Evolutionary conservation across 768 basidiomycete genomes (phyloP).

Genomic region (Boletales sp.): DNA sequence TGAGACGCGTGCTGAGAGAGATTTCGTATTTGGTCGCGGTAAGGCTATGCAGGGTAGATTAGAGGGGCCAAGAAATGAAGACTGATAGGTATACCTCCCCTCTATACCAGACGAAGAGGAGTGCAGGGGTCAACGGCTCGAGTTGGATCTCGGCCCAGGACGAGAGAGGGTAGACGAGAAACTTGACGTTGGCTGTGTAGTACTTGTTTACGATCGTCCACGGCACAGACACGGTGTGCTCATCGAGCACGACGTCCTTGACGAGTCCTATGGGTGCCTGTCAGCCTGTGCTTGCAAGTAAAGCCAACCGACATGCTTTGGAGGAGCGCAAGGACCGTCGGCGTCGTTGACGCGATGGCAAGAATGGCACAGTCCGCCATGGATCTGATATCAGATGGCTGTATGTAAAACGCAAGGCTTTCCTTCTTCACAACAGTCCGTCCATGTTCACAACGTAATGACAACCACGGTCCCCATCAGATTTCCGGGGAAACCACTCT

Average conservation of each 20-base stretch:
- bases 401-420: too few species aligned
- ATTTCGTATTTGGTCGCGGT: constrained; percentile 50
- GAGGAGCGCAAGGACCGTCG: constrained; percentile 19
- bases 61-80: neutral
- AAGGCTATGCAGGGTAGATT: constrained; percentile 41
- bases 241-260: constrained; percentile 14
- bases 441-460: too few species aligned
- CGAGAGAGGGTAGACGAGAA: constrained; percentile 48
- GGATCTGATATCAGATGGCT: neutral
- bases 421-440: too few species aligned
- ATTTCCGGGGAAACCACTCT: neutral
- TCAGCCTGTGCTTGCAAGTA: constrained; percentile 14
- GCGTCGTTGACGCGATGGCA: constrained; percentile 20
- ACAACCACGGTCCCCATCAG: too few species aligned
- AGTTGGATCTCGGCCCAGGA: constrained; percentile 41
- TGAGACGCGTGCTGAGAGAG: constrained; percentile 46
- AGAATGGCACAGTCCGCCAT: constrained; percentile 26
- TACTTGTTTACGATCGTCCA: constrained; percentile 83
- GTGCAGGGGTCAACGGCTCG: constrained; percentile 49
- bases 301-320: constrained; percentile 16
- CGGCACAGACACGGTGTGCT: constrained; percentile 37
- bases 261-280: constrained; percentile 19
- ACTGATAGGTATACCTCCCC: constrained; percentile 52
- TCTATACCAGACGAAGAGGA: constrained; percentile 67
- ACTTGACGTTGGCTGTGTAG: constrained; percentile 74